Conservation (phyloP, 495 filamentous ascomycete genomes). For the Pyrenula massariospora region DNA sequence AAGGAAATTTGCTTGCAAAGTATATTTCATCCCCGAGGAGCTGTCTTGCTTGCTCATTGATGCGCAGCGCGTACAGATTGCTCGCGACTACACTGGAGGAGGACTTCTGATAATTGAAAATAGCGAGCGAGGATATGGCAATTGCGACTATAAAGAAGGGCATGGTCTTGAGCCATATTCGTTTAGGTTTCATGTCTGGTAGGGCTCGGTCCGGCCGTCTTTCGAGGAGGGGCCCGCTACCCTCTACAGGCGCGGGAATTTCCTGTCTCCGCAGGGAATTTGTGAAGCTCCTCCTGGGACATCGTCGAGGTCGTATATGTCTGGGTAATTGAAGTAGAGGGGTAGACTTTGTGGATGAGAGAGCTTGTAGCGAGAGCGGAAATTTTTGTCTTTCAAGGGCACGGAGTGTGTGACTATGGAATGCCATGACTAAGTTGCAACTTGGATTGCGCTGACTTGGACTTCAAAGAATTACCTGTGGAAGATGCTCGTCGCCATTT, state of each 20-base stretch:
- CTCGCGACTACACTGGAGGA: constrained; percentile 71
- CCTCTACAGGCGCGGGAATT: constrained; percentile 33
- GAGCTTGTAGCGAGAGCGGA: constrained; percentile 5
- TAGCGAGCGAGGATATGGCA: constrained; percentile 56
- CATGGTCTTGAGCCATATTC: constrained; percentile 21
- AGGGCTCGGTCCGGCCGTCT: constrained; percentile 73
- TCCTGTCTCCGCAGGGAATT: neutral
- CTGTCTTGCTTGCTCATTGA: constrained; percentile 58
- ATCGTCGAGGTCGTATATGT: constrained; percentile 15
- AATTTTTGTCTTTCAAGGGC: constrained; percentile 2
- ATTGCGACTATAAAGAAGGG: constrained; percentile 50
- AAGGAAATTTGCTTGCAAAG: constrained; percentile 76
- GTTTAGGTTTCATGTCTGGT: constrained; percentile 32
- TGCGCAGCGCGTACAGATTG: constrained; percentile 84
- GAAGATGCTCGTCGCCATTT: too few species aligned
- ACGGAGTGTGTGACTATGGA: neutral
- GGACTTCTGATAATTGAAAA: constrained; percentile 98
- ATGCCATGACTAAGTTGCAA: neutral
- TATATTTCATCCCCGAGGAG: constrained; percentile 86
- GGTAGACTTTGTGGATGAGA: constrained; percentile 11
- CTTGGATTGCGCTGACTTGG: too few species aligned
- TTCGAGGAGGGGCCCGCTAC: constrained; percentile 61
- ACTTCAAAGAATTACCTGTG: too few species aligned
- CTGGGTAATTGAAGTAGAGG: constrained; percentile 1
- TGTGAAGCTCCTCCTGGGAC: constrained; percentile 12